Percentiles rank a stretch among this genome's conserved stretches.
Evolutionary conservation across 2,329 filamentous ascomycete species (phyloP).

Genomic region (Xylariaceae sp.): DNA sequence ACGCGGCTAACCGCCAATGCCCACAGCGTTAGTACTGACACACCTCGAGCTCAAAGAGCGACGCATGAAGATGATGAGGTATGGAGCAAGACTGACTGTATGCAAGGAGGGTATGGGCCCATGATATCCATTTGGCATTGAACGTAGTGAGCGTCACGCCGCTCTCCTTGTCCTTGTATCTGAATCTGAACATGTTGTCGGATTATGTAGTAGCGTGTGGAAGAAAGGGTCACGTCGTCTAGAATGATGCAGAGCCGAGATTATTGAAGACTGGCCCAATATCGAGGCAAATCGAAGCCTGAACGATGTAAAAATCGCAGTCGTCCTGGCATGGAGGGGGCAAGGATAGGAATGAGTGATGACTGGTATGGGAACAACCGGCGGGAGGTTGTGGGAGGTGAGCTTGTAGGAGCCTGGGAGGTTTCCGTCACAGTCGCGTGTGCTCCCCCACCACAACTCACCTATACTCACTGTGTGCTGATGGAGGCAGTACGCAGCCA

Average conservation of each 20-base stretch:
- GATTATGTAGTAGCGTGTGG: constrained; percentile 8
- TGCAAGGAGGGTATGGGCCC: constrained; percentile 77
- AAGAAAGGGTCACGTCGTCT: neutral
- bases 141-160: constrained; percentile 57
- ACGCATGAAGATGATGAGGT: no score
- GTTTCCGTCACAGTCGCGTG: no score
- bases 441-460: no score
- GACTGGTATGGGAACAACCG: no score
- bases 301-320: neutral
- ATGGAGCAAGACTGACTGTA: constrained; percentile 57
- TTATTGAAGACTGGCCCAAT: neutral
- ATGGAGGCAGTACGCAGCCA: no score
- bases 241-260: neutral
- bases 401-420: no score
- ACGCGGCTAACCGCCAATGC: constrained; percentile 57
- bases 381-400: no score
- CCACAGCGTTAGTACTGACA: constrained; percentile 3
- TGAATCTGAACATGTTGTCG: constrained; percentile 31
- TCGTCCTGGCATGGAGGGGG: no score
- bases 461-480: no score
- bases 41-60: neutral
- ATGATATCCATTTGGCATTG: constrained; percentile 87
- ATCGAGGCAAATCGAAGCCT: neutral
- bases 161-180: constrained; percentile 62
- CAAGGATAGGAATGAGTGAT: no score